These are phyloP conservation scores for Colletotrichum liaoningense DNA, from an alignment of 2,329 filamentous ascomycete species.

Conservation along the genomic window DNA sequence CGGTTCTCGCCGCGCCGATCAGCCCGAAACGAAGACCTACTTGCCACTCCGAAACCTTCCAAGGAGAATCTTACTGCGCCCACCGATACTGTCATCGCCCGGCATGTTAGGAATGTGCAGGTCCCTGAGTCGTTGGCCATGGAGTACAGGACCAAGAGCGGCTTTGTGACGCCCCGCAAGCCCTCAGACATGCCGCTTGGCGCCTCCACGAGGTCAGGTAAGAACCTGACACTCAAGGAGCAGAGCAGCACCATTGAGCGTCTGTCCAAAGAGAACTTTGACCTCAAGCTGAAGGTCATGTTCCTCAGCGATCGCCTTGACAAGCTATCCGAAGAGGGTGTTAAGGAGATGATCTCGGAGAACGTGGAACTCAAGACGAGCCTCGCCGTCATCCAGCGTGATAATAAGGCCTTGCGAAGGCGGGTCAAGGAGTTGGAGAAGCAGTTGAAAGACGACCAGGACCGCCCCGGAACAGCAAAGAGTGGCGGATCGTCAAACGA, in stretches of 20 bases:
- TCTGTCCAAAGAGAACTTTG: conserved; percentile 97
- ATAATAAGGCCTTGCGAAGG: conserved; percentile 85
- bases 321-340: conserved; percentile 92
- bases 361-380: conserved; percentile 96
- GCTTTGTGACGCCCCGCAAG: conserved; percentile 69
- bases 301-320: conserved; percentile 94
- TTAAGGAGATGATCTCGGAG: conserved; percentile 98
- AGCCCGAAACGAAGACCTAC: conserved; percentile 55
- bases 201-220: conserved; percentile 66
- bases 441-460: conserved; percentile 75
- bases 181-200: conserved; percentile 64
- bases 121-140: conserved; percentile 89
- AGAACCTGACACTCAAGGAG: conserved; percentile 90
- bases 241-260: conserved; percentile 98
- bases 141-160: conserved; percentile 84
- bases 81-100: conserved; percentile 88
- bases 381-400: conserved; percentile 87
- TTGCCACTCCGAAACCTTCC: conserved; percentile 77
- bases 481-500: conserved; percentile 69
- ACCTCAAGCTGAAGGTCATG: conserved; percentile 96
- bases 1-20: conserved; percentile 45
- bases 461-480: conserved; percentile 69
- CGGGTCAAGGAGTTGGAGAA: conserved; percentile 90
- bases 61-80: conserved; percentile 71
- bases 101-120: conserved; percentile 89